Evolutionary conservation across 2,329 filamentous ascomycete species (phyloP), one percentile per base, ranked within the genome.

Genomic region (Colletotrichum sp.): DNA sequence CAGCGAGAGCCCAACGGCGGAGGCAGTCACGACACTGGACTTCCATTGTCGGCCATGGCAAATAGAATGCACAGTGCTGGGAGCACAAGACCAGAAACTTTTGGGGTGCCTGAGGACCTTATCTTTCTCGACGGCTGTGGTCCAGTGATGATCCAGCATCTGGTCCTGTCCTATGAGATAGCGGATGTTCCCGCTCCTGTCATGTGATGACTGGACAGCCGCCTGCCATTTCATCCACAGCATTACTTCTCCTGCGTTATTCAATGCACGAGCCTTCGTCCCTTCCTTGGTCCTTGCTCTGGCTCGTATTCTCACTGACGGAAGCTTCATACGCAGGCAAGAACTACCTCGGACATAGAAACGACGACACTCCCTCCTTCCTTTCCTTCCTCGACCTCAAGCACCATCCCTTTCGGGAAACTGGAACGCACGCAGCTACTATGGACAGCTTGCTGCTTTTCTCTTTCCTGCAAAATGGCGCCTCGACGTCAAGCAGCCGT

Each of bases 401-500:
- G n/a, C n/a, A 15, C 15, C 16, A 29, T n/a, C 27, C 57, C 21
- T 43, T 47, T 55, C 18, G 18, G 21, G 62, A 29, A 38, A 54
- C 57, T 63, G 65, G 63, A 36, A 29, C 34, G 64, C 29, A 27
- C 36, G 69, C 47, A 63, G 72, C 58, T 74, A 74, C 62, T 74
- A 74, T 74, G 72, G 69, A 74, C 71, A 74, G 47, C 69, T 59
- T 15, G 47, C 43, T 55, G 59, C 51, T 33, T 63, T 57, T 31
- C 36, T 57, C 58, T 51, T 74, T 71, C 58, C 43, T 51, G 43
- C 72, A 51, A 24, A 47, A 74, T 74, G 72, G 72, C 69, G 11
- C 72, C 72, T 12, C 62, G 57, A 58, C 62, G 72, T 47, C 68
- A 67, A 58, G 72, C 72, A 47, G 72, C 72, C 51, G 68, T 74